Conservation (phyloP, 768 basidiomycete genomes). For the Strobilomyces dryophilus region DNA sequence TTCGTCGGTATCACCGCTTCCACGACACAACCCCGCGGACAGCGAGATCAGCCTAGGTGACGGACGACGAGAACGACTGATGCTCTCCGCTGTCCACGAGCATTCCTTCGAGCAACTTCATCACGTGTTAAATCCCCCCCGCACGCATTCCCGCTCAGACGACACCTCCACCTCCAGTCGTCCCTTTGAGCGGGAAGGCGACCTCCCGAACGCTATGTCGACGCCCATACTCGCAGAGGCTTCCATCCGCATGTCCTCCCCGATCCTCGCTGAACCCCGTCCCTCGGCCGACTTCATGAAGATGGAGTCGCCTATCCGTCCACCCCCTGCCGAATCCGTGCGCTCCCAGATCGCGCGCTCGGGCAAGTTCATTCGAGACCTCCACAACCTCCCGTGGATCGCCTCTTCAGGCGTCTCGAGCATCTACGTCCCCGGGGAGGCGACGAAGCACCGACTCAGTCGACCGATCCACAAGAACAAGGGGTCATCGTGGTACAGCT, state of each 20-base stretch:
- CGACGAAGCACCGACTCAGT: constrained; percentile 27
- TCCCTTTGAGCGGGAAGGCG: constrained; percentile 17
- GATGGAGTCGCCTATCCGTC: constrained; percentile 43
- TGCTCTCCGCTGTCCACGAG: constrained; percentile 24
- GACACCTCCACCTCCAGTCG: constrained; percentile 23
- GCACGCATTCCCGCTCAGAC: constrained; percentile 18
- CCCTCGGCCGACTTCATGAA: constrained; percentile 46
- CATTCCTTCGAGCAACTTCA: constrained; percentile 18
- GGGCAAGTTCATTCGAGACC: constrained; percentile 33
- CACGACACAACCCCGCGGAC: constrained; percentile 13
- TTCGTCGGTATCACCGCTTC: constrained; percentile 23
- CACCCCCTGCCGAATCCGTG: constrained; percentile 33
- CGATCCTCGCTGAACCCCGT: constrained; percentile 38
- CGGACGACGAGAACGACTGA: constrained; percentile 22
- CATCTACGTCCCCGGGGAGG: constrained; percentile 43
- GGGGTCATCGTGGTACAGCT: constrained; percentile 25
- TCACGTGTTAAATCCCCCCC: constrained; percentile 12
- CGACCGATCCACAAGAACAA: constrained; percentile 25
- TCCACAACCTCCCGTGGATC: constrained; percentile 46
- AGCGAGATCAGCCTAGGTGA: constrained; percentile 20
- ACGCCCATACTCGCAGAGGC: constrained; percentile 26
- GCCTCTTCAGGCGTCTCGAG: constrained; percentile 41
- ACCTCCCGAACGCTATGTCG: constrained; percentile 27
- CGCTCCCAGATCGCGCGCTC: constrained; percentile 36
- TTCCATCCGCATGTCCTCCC: constrained; percentile 30